Percentiles rank a stretch among this genome's conserved stretches.
Evolutionary conservation across 495 filamentous ascomycete genomes (phyloP).

Genomic region (Penicillium alfredii): DNA sequence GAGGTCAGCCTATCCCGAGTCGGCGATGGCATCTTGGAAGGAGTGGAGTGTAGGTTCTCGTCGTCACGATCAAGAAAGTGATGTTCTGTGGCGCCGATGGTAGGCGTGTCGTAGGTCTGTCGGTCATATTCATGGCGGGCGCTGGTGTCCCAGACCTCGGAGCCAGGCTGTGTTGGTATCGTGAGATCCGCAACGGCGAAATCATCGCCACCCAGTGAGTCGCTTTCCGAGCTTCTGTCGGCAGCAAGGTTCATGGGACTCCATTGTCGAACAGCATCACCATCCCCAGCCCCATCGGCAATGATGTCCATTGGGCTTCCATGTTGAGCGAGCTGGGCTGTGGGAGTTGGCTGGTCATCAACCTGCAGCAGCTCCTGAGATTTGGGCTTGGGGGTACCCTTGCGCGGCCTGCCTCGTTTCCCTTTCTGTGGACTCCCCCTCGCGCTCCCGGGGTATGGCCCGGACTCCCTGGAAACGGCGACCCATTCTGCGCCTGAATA

Average conservation of each 20-base stretch:
- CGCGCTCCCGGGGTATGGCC: slow-evolving; percentile 5
- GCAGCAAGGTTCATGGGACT: slow-evolving; percentile 25
- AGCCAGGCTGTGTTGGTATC: slow-evolving; percentile 7
- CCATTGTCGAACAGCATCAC: slow-evolving; percentile 13
- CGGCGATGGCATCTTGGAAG: slow-evolving; percentile 39
- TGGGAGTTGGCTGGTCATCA: slow-evolving; percentile 16
- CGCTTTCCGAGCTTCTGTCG: slow-evolving; percentile 23
- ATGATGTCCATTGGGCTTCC: slow-evolving; percentile 23
- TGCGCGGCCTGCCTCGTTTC: slow-evolving; percentile 37
- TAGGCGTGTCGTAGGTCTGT: slow-evolving; percentile 25
- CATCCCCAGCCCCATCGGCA: slow-evolving; percentile 8
- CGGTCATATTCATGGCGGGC: slow-evolving; percentile 16
- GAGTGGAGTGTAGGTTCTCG: slow-evolving; percentile 32
- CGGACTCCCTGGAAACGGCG: slow-evolving; percentile 32
- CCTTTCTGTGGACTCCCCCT: slow-evolving; percentile 22
- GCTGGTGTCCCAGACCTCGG: slow-evolving; percentile 1
- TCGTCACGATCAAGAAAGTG: slow-evolving; percentile 25
- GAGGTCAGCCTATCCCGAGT: slow-evolving; percentile 20
- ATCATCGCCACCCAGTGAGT: slow-evolving; percentile 22
- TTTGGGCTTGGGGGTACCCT: slow-evolving; percentile 22
- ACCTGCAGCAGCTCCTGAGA: slow-evolving; percentile 8
- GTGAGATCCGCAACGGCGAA: slow-evolving; percentile 19
- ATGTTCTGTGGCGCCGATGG: slow-evolving; percentile 27
- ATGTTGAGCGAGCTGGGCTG: slow-evolving; percentile 5
- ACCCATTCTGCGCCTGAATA: slow-evolving; percentile 20